Base-by-base conservation (phyloP, 495 filamentous ascomycete species). In the Xylaria intraflava region DNA sequence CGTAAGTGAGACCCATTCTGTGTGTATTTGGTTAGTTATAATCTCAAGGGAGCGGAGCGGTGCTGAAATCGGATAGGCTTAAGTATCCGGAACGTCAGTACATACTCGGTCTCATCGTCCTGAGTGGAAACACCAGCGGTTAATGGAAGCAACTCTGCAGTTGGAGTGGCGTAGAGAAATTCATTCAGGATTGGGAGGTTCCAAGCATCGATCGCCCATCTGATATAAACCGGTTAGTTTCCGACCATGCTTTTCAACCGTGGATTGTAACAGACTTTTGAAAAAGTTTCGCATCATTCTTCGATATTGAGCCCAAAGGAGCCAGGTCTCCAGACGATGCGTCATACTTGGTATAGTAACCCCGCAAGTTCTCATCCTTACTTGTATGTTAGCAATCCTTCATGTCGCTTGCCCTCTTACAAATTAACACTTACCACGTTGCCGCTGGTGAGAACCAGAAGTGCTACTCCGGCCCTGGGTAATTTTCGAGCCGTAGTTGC, bases 301-400 rank as follows among this genome's bases (percentile, higher is more conserved):
- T 84, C 51, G 65, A 72, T 52, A 83, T 78, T 5, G 72, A 70
- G 23, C 53, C 53, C 11, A 56, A 19, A 9, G 46, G 53, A 9
- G 53, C 26, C 9, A 56, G 69, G 57, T 82, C 80, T 9, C 78
- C 81, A 12, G 73, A 78, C 19, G 69, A 76, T 60, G 78, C 82
- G 66, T 88, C 85, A 58, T 87, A 88, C 62, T 87, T 87, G 8
- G 87, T 89, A 16, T 85, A 70, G 63, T 90, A 90, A n/a, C 83
- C 81, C 29, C 78, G 68, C 23, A 80, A 65, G 41, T 65, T 67
- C 57, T 78, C 75, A 38, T 72, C 72, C 8, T 76, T 69, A 53
- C 76, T 77, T 3, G n/a, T 14, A 16, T 17, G 24, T 2, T 3
- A 48, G 19, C 19, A 47, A 19, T 6, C 6, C 29, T 8, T 17